Percentiles rank a stretch among this genome's conserved stretches.
Conservation (phyloP, 2,329 filamentous ascomycete species). For the Colletotrichum sublineola region DNA sequence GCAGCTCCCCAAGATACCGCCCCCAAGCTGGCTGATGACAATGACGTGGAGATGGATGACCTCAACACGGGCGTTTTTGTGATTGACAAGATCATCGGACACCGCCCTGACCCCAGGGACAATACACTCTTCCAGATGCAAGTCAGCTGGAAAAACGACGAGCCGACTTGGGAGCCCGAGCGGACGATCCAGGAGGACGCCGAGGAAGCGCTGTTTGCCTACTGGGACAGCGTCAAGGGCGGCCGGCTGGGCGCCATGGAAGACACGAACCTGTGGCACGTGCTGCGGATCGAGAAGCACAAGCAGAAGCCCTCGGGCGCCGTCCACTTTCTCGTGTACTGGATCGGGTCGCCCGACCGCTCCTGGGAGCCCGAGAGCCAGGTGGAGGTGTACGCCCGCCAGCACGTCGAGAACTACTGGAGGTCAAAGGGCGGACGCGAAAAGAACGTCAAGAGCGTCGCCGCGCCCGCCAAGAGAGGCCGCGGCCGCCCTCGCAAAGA, state of each 20-base stretch:
- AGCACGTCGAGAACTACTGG: conserved; percentile 49
- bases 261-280: conserved; percentile 42
- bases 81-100: conserved; percentile 32
- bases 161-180: conserved; percentile 52
- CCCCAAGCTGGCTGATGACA: background rate
- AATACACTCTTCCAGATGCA: conserved; percentile 48
- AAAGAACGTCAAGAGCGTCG: conserved; percentile 38
- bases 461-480: conserved; percentile 16
- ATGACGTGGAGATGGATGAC: conserved; percentile 27
- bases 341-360: conserved; percentile 37
- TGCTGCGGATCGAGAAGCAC: conserved; percentile 40
- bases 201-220: conserved; percentile 47
- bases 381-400: conserved; percentile 15
- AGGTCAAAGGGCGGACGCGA: conserved; percentile 48
- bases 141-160: conserved; percentile 49
- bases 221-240: conserved; percentile 42
- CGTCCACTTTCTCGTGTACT: conserved; percentile 28
- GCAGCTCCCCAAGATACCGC: conserved; percentile 3
- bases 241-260: conserved; percentile 38
- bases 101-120: conserved; percentile 38
- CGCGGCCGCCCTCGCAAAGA: conserved; percentile 36
- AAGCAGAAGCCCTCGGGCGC: conserved; percentile 27
- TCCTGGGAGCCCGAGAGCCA: conserved; percentile 43
- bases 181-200: conserved; percentile 52
- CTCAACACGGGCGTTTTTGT: conserved; percentile 24